phyloP scores from a whole-genome alignment of 2,329 filamentous ascomycete species.

The Sporothrix pseudoabietina region DNA sequence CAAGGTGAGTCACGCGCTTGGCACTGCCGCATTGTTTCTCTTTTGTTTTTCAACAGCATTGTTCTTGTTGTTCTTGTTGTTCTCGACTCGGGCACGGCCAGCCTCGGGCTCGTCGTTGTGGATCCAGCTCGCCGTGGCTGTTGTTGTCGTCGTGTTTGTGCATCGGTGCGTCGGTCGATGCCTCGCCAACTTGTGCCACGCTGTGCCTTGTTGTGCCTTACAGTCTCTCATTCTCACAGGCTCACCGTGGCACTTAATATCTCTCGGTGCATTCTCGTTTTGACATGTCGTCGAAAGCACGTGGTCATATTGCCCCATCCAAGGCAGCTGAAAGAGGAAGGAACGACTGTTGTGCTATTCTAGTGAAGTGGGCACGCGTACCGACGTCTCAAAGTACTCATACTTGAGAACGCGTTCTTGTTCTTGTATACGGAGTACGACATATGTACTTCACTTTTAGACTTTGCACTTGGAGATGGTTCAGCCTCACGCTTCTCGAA shows the following conservation, averaged over 20 bases:
- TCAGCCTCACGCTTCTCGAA: neutral
- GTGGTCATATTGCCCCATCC: neutral
- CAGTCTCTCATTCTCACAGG: too few species aligned
- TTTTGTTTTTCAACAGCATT: too few species aligned
- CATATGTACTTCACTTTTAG: too few species aligned
- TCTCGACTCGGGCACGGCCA: neutral
- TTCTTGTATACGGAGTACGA: neutral
- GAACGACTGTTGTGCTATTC: neutral
- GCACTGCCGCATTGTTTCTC: neutral
- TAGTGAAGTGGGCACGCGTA: neutral
- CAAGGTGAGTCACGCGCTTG: neutral
- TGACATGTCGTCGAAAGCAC: conserved; percentile 4
- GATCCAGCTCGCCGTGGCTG: too few species aligned
- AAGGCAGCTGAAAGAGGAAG: conserved; percentile 1
- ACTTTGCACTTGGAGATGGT: too few species aligned
- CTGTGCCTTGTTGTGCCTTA: neutral
- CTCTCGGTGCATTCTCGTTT: neutral
- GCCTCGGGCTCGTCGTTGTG: neutral
- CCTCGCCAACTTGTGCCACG: neutral
- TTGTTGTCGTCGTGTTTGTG: neutral
- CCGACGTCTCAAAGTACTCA: neutral
- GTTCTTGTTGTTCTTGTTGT: neutral
- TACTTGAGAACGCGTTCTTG: neutral
- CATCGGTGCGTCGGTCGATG: neutral
- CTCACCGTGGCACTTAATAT: neutral